A percentile compares a stretch with the other conserved stretches of the same genome.
Conservation (phyloP, 768 basidiomycete species). For the Peribolospora baueri region DNA sequence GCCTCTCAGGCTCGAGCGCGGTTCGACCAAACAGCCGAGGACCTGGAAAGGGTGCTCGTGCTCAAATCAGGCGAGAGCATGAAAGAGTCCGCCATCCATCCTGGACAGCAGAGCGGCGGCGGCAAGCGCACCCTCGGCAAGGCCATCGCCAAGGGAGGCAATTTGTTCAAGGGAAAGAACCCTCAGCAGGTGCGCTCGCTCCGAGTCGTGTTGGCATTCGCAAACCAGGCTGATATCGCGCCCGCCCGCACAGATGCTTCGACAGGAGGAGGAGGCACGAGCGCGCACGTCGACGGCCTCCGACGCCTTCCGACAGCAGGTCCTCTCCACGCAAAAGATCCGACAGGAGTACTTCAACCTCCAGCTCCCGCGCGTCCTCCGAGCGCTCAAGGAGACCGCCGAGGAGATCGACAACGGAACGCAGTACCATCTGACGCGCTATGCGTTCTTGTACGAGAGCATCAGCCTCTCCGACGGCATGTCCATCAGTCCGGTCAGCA, state of each 20-base stretch:
- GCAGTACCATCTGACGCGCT: constrained; percentile 85
- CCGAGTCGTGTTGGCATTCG: no score
- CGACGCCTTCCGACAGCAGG: constrained; percentile 71
- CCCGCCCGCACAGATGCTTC: constrained; percentile 35
- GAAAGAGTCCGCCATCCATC: constrained; percentile 29
- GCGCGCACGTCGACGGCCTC: constrained; percentile 59
- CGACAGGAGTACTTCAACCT: constrained; percentile 97
- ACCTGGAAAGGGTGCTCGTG: constrained; percentile 69
- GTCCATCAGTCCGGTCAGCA: constrained; percentile 40
- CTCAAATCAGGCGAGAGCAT: constrained; percentile 87
- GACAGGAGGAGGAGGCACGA: constrained; percentile 86
- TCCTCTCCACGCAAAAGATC: constrained; percentile 65
- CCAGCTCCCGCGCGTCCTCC: constrained; percentile 72
- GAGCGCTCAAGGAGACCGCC: constrained; percentile 79
- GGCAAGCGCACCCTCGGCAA: constrained; percentile 71
- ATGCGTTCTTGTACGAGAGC: constrained; percentile 81
- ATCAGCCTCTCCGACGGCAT: constrained; percentile 70
- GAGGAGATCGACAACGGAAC: constrained; percentile 96
- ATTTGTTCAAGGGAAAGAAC: constrained; percentile 75
- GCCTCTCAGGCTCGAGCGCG: constrained; percentile 36
- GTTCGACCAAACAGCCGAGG: constrained; percentile 72
- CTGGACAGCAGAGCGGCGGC: constrained; percentile 36
- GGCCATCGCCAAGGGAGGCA: constrained; percentile 70
- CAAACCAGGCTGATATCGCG: no score
- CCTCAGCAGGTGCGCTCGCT: constrained; percentile 41